Evolutionary conservation across 1,284 basidiomycete species (phyloP).

Genomic region (Ustilago tritici): DNA sequence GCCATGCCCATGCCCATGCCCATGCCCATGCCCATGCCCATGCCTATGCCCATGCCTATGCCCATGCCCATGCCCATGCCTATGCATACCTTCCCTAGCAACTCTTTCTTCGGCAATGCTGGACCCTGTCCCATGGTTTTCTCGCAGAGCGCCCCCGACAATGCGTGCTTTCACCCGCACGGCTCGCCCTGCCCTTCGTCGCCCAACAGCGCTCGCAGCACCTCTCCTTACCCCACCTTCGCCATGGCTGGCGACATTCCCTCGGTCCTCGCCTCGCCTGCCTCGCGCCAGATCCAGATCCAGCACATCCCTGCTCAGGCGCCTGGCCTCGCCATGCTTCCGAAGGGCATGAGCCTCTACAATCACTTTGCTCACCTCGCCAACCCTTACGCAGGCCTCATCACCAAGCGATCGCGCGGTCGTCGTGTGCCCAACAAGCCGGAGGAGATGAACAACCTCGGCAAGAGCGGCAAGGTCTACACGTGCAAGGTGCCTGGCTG

Average conservation of each 20-base stretch:
- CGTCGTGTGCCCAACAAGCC: conserved; percentile 65
- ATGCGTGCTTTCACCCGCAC: conserved; percentile 32
- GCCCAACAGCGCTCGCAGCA: conserved; percentile 44
- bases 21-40: conserved; percentile 26
- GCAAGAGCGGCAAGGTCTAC: conserved; percentile 67
- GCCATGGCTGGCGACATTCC: conserved; percentile 27
- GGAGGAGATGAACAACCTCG: conserved; percentile 65
- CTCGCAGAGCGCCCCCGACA: conserved; percentile 46
- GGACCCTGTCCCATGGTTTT: conserved; percentile 42
- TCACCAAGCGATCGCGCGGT: conserved; percentile 64
- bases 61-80: conserved; percentile 32
- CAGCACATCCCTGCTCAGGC: conserved; percentile 43
- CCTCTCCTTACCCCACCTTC: conserved; percentile 39
- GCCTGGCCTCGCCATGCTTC: conserved; percentile 35
- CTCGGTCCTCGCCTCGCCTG: conserved; percentile 37
- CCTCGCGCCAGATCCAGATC: conserved; percentile 40
- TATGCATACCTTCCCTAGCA: conserved; percentile 23
- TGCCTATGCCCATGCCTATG: conserved; percentile 32
- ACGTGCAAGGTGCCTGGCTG: conserved; percentile 66
- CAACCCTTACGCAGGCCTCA: conserved; percentile 60
- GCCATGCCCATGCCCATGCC: conserved; percentile 33
- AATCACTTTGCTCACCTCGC: conserved; percentile 45
- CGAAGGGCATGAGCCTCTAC: conserved; percentile 50
- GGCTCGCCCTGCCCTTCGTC: conserved; percentile 51
- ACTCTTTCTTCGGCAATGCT: conserved; percentile 24